Conservation (phyloP, 306 rosid species). For the apple (Malus domestica) region DNA sequence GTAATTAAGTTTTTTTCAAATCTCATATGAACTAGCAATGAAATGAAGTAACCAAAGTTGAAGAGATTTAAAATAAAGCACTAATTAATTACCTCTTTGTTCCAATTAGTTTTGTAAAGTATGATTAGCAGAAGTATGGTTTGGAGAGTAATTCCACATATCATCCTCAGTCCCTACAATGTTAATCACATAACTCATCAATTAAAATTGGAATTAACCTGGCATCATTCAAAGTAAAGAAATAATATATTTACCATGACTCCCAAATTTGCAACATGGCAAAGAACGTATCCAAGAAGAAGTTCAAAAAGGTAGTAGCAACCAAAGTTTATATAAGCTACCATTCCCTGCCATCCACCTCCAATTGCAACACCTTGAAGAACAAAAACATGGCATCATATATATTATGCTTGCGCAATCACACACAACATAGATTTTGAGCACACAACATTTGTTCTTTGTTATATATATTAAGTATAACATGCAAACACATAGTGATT, state of each 20-base stretch:
- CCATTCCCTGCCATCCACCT: constrained; percentile 53
- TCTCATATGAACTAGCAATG: background rate
- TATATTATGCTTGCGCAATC: too few relatives aligned
- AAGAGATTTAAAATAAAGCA: background rate
- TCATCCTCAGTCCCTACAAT: constrained; percentile 23
- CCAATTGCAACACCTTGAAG: constrained; percentile 47
- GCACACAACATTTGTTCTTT: too few relatives aligned
- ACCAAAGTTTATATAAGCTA: constrained; percentile 44
- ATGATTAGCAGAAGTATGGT: constrained; percentile 21
- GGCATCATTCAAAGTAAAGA: background rate
- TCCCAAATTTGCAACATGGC: constrained; percentile 27
- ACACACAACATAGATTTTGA: too few relatives aligned
- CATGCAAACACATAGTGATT: too few relatives aligned
- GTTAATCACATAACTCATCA: background rate
- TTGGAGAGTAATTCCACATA: constrained; percentile 27
- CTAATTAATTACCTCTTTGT: constrained; percentile 29
- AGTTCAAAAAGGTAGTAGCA: constrained; percentile 54
- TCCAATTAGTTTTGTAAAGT: constrained; percentile 46
- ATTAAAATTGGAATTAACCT: background rate
- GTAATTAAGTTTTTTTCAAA: too few relatives aligned
- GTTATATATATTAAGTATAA: too few relatives aligned
- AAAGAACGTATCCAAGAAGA: constrained; percentile 34
- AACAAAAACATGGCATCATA: background rate
- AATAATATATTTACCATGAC: constrained; percentile 19
- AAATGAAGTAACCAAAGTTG: background rate